A percentile compares a stretch with the other conserved stretches of the same genome.
Conservation (phyloP, 2,329 filamentous ascomycete genomes). For the Thelonectria blattea region DNA sequence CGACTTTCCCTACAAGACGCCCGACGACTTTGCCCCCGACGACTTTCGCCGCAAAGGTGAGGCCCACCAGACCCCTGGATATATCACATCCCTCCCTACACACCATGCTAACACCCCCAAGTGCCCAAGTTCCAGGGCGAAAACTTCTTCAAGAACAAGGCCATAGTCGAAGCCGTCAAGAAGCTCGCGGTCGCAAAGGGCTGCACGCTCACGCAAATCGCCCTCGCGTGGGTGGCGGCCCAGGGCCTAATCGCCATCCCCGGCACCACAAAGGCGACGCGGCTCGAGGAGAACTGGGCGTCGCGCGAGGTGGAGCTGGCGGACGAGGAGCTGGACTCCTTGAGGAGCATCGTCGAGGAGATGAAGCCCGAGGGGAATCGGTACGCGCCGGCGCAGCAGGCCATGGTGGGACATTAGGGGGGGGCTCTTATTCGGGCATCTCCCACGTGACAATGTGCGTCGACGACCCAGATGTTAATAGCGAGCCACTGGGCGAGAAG, state of each 20-base stretch:
- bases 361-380: constrained; percentile 15
- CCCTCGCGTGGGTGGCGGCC: constrained; percentile 49
- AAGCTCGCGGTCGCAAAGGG: constrained; percentile 44
- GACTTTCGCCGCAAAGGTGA: constrained; percentile 49
- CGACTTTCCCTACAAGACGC: constrained; percentile 48
- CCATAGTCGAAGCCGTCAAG: constrained; percentile 50
- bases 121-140: constrained; percentile 48
- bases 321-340: constrained; percentile 46
- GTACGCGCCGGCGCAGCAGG: constrained; percentile 8
- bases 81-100: too few relatives aligned
- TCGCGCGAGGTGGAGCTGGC: constrained; percentile 45
- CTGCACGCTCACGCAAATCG: constrained; percentile 44
- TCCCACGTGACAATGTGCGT: too few relatives aligned
- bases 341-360: constrained; percentile 46
- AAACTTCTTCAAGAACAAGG: constrained; percentile 51
- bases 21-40: constrained; percentile 51
- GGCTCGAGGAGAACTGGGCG: constrained; percentile 49
- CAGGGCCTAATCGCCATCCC: constrained; percentile 54
- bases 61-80: constrained; percentile 15
- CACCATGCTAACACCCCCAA: constrained; percentile 1
- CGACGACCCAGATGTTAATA: too few relatives aligned
- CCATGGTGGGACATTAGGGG: constrained; percentile 16
- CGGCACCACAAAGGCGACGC: constrained; percentile 49
- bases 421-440: too few relatives aligned
- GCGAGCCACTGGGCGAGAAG: too few relatives aligned